Percentiles rank a stretch among this genome's conserved stretches.
These are phyloP conservation scores for Cladosporium sp. DNA, from an alignment of 2,329 filamentous ascomycete genomes.

Conservation along the genomic window DNA sequence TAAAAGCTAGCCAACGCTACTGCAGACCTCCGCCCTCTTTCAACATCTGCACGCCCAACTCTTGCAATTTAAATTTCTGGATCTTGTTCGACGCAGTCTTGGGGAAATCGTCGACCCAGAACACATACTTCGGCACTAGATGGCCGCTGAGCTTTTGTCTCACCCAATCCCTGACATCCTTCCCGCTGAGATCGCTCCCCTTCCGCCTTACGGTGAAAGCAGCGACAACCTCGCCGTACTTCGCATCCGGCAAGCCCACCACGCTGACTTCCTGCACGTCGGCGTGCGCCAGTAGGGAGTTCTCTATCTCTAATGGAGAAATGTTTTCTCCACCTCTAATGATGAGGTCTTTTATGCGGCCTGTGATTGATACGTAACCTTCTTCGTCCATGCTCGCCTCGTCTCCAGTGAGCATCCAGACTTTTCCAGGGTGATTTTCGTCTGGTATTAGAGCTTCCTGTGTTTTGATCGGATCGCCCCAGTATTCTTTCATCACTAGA, in stretches of 20 bases:
- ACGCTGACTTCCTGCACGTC: slow-evolving; percentile 75
- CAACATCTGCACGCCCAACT: slow-evolving; percentile 58
- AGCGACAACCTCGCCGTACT: slow-evolving; percentile 82
- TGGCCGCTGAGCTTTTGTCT: slow-evolving; percentile 69
- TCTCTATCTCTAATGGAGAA: slow-evolving; percentile 89
- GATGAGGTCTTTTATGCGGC: slow-evolving; percentile 91
- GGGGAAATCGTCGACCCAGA: slow-evolving; percentile 80
- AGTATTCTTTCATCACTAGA: slow-evolving; percentile 89
- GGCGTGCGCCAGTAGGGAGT: slow-evolving; percentile 74
- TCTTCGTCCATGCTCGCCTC: slow-evolving; percentile 81
- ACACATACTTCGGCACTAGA: slow-evolving; percentile 81
- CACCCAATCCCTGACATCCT: slow-evolving; percentile 72
- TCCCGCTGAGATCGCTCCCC: slow-evolving; percentile 51
- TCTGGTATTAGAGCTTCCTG: slow-evolving; percentile 65
- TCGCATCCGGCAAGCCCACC: slow-evolving; percentile 77
- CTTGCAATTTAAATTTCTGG: slow-evolving; percentile 84
- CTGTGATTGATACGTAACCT: slow-evolving; percentile 86
- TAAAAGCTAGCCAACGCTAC: slow-evolving; percentile 8
- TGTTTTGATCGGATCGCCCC: slow-evolving; percentile 69
- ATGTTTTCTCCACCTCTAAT: slow-evolving; percentile 96
- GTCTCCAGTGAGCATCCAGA: slow-evolving; percentile 93
- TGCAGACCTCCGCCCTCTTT: slow-evolving; percentile 39
- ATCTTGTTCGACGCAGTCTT: slow-evolving; percentile 98
- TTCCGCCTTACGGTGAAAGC: slow-evolving; percentile 71
- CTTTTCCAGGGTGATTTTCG: slow-evolving; percentile 54